Evolutionary conservation across 371 early-diverging fungal species (phyloP).

Genomic region (Parasitella parasitica): DNA sequence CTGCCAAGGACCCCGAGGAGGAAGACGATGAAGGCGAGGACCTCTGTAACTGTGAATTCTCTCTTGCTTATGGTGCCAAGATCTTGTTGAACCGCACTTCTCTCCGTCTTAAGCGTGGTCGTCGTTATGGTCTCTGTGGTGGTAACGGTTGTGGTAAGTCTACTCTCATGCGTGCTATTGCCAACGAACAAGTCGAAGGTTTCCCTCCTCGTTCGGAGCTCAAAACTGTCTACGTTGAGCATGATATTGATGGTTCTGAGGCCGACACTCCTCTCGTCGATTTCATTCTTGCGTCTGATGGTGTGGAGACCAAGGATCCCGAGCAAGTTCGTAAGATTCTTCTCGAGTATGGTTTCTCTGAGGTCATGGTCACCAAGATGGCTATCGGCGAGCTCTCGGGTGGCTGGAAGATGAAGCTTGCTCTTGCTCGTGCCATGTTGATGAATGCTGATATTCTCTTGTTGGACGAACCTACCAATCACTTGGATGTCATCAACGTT

Average conservation of each 20-base stretch:
- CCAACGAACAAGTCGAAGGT: slow-evolving; percentile 73
- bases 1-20: slow-evolving; percentile 30
- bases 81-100: slow-evolving; percentile 77
- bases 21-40: slow-evolving; percentile 73
- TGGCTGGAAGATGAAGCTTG: slow-evolving; percentile 91
- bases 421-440: slow-evolving; percentile 84
- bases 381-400: slow-evolving; percentile 79
- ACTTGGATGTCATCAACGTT: slow-evolving; percentile 82
- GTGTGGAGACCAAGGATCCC: slow-evolving; percentile 53
- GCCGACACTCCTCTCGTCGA: slow-evolving; percentile 69
- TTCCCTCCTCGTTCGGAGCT: slow-evolving; percentile 75
- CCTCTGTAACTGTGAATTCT: slow-evolving; percentile 80
- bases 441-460: slow-evolving; percentile 83
- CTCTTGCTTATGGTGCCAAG: slow-evolving; percentile 82
- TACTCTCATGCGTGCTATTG: slow-evolving; percentile 84
- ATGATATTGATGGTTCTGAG: slow-evolving; percentile 75
- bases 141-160: slow-evolving; percentile 89
- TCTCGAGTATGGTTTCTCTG: slow-evolving; percentile 68
- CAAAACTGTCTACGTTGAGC: slow-evolving; percentile 75
- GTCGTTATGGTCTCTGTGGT: slow-evolving; percentile 84
- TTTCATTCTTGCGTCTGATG: slow-evolving; percentile 57
- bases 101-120: slow-evolving; percentile 75
- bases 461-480: slow-evolving; percentile 93
- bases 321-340: slow-evolving; percentile 60
- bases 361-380: slow-evolving; percentile 59